Base-by-base conservation (phyloP, 2,329 filamentous ascomycete genomes). In the Diaporthe destruens region DNA sequence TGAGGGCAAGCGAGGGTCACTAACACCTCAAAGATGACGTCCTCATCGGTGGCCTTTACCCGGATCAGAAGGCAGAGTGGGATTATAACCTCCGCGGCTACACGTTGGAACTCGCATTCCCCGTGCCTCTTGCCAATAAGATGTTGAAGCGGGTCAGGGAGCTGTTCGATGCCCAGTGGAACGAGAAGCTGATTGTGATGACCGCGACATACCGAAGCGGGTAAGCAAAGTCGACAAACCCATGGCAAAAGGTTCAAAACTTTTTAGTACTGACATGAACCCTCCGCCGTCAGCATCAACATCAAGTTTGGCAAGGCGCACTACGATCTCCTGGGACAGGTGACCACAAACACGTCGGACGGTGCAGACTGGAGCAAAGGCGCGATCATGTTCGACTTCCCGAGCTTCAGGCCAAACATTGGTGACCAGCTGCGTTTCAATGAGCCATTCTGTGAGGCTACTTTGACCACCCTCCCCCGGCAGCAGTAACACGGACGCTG, bases 351-450 rank as follows among this genome's bases (percentile, higher is more conserved):
- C 75, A 87, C 86, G 9, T 80, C 81, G 1, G 86, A 87, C 71
- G 84, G 83, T 5, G 84, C 81, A 8, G 86, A 87, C 76, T 87
- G 85, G 85, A 80, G 77, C 66, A 83, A 86, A 76, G 86, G 86
- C 2, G 82, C 84, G 25, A 86, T 88, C 76, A 88, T 87, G 86
- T 85, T 88, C 74, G 86, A 88, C 75, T 88, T 87, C 75, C 86
- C 86, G 2, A 82, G 79, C 25, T 88, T 84, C 76, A 81, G 83
- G 66, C 85, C 86, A 0, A 82, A 77, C 2, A 76, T 82, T 11
- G 86, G 86, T 1, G 85, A 87, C 70, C 77, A 83, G 6, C 79
- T 82, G 77, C 82, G 86, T 57, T 87, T 84, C 75, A 87, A 87
- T 71, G 85, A 87, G 77, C 80, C 81, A 3, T 88, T 87, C 68